Evolutionary conservation across 1,284 basidiomycete species (phyloP), one percentile per base, ranked within the genome.

Genomic region (Hypsizygus ulmarius): DNA sequence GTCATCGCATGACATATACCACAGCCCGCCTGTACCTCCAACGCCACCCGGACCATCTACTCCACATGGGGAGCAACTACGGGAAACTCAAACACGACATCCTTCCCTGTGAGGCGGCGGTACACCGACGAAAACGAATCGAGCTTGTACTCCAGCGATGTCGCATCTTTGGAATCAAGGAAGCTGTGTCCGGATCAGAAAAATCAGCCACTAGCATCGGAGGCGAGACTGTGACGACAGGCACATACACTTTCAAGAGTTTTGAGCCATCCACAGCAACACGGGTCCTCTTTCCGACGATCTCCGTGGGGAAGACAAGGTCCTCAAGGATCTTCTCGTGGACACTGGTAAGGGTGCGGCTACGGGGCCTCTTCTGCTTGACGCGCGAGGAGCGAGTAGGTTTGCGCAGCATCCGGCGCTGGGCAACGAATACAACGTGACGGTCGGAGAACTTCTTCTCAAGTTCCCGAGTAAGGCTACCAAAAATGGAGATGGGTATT

Each of bases 371-470:
- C 82, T 96, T 97, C 81, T 99, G 96, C 79, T 90, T 82, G 62
- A 90, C 86, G 58, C 90, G 89, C 49, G 93, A 93, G 67, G 84
- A 91, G 61, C 93, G 93, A 64, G 93, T 94, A 56, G 96, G 95
- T 78, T 97, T 98, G 79, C 88, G 89, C 71, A 99, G 82, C 85
- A 98, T 96, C 67, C 96, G 89, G 71, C 97, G 94, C 78, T 99
- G 97, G 50, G 92, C 95, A 68, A 99, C 86, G 71, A 99, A 99
- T 56, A 99, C 91, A 69, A 99, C 93, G 75, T 97, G 96, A 67
- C 94, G 88, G 74, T 97, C 93, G 45, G 95, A 93, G 78, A 99
- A 98, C 78, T 99, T 99, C 86, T 99, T 99, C 85, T 99, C 97
- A 66, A 99, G 85, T 73, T 99, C 96, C 55, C 95, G 89, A 59